Evolutionary conservation across 2,329 filamentous ascomycete species (phyloP).

Genomic region (Aspergillus puulaauensis): DNA sequence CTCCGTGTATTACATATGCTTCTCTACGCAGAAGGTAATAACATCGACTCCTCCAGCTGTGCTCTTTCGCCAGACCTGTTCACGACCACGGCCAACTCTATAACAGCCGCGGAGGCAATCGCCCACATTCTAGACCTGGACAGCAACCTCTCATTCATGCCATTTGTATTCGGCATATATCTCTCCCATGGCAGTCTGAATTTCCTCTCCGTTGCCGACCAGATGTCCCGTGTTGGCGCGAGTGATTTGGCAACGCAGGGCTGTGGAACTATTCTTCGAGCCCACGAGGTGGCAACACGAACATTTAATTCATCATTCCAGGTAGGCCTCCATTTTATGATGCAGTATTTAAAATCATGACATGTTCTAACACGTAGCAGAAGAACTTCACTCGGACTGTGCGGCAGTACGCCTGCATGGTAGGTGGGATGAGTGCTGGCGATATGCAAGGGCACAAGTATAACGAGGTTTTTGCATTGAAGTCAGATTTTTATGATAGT

Average conservation of each 20-base stretch:
- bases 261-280: slow-evolving; percentile 52
- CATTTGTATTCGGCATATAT: slow-evolving; percentile 55
- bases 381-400: too few relatives aligned
- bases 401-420: too few relatives aligned
- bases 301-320: slow-evolving; percentile 54
- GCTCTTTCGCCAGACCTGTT: slow-evolving; percentile 30
- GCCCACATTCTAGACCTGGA: slow-evolving; percentile 50
- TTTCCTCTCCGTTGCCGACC: slow-evolving; percentile 50
- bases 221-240: slow-evolving; percentile 47
- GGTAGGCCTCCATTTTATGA: slow-evolving; percentile 22
- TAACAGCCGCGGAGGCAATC: slow-evolving; percentile 49
- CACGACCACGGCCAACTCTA: slow-evolving; percentile 49
- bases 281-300: slow-evolving; percentile 53
- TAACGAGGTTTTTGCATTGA: too few relatives aligned
- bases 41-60: slow-evolving; percentile 50
- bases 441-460: too few relatives aligned
- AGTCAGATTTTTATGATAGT: too few relatives aligned
- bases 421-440: too few relatives aligned
- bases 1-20: slow-evolving; percentile 51
- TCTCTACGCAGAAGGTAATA: slow-evolving; percentile 49
- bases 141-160: slow-evolving; percentile 53
- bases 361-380: too few relatives aligned
- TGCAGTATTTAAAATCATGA: too few relatives aligned
- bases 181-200: slow-evolving; percentile 54
- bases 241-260: slow-evolving; percentile 49